Evolutionary conservation across 306 rosid species (phyloP).

Genomic region (Quercus dentata): DNA sequence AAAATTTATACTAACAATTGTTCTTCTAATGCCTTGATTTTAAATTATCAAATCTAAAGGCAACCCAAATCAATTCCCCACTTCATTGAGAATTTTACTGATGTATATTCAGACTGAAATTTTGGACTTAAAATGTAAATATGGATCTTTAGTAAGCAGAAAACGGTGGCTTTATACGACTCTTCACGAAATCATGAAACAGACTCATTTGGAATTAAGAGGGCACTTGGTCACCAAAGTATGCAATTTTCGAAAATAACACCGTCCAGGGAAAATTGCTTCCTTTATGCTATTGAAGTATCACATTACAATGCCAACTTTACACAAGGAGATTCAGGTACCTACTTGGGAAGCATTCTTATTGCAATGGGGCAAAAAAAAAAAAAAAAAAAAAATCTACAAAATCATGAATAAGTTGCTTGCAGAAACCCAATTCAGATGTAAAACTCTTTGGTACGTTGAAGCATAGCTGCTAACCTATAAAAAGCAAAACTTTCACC

Average conservation of each 20-base stretch:
- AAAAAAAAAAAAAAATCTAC: conserved; percentile 17
- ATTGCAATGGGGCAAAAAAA: conserved; percentile 14
- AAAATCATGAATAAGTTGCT: conserved; percentile 10
- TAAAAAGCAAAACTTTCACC: conserved; percentile 18
- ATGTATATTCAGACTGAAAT: background rate
- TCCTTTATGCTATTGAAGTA: background rate
- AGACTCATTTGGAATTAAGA: background rate
- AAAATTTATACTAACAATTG: no score
- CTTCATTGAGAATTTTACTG: no score
- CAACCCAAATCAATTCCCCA: no score
- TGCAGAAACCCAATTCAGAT: background rate
- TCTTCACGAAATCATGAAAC: background rate
- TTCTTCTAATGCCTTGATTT: no score
- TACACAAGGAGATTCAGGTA: background rate
- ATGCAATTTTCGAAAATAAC: background rate
- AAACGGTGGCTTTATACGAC: background rate
- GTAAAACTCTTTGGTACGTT: conserved; percentile 21
- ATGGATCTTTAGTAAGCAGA: background rate
- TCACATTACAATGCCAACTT: conserved; percentile 4
- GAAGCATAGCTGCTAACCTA: conserved; percentile 16
- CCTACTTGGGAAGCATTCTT: conserved; percentile 20
- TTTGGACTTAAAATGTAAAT: no score
- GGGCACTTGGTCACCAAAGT: background rate
- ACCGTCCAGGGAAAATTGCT: background rate
- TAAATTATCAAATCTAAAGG: no score